Evolutionary conservation across 2,329 filamentous ascomycete species (phyloP).

Genomic region (Paraphaeosphaeria sporulosa): DNA sequence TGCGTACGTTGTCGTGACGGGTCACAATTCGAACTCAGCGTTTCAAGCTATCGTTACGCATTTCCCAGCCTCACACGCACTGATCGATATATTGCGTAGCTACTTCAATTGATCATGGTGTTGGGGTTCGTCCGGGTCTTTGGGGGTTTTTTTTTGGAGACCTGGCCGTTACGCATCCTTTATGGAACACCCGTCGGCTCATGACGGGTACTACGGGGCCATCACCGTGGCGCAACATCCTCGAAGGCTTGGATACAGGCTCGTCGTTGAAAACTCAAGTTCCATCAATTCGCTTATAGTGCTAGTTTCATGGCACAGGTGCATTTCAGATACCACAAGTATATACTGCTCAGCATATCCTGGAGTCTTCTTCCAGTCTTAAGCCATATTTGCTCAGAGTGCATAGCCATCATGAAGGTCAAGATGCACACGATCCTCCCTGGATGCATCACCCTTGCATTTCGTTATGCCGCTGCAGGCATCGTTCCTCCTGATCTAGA

Average conservation of each 20-base stretch:
- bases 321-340: neutral
- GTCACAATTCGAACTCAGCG: neutral
- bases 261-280: neutral
- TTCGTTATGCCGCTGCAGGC: neutral
- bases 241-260: neutral
- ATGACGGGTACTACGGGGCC: neutral
- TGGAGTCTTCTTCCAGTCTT: neutral
- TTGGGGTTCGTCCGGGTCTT: neutral
- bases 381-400: neutral
- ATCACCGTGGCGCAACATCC: neutral
- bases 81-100: no score
- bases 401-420: neutral
- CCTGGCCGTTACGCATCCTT: neutral
- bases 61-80: no score
- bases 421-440: neutral
- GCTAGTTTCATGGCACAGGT: neutral
- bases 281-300: neutral
- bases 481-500: neutral
- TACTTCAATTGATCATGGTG: neutral
- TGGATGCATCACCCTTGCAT: neutral
- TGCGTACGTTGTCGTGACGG: neutral
- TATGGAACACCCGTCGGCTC: constrained; percentile 3
- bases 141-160: neutral
- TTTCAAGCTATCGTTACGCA: neutral
- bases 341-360: neutral